Conservation (phyloP, 2,329 filamentous ascomycete genomes). For the Neophaeococcomyces aloes region DNA sequence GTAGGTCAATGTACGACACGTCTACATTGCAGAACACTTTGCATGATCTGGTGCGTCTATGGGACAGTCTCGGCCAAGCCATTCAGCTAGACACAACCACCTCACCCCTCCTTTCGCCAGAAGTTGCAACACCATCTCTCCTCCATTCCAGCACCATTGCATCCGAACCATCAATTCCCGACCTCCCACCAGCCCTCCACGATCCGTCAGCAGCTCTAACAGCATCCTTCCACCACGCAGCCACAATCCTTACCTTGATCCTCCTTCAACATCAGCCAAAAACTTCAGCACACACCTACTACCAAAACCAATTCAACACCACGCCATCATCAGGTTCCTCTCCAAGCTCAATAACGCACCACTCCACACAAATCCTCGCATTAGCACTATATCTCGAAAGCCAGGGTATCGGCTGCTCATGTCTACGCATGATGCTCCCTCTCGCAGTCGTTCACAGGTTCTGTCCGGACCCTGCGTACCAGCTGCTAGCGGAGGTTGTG, state of each 20-base stretch:
- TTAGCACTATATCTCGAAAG: background rate
- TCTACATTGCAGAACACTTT: background rate
- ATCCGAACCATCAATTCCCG: background rate
- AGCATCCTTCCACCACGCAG: background rate
- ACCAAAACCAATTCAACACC: too few relatives aligned
- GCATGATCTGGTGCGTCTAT: background rate
- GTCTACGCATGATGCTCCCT: slow-evolving; percentile 1
- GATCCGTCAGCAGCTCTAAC: background rate
- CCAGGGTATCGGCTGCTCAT: background rate
- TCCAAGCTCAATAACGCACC: background rate
- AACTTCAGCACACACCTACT: background rate
- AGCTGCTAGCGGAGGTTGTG: too few relatives aligned
- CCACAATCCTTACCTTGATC: background rate
- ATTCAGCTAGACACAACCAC: background rate
- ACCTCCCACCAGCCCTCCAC: background rate
- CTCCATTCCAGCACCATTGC: background rate
- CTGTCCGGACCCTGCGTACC: background rate
- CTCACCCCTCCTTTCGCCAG: background rate
- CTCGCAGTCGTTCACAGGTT: slow-evolving; percentile 1
- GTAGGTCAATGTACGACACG: background rate
- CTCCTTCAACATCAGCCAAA: background rate
- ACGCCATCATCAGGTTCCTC: background rate
- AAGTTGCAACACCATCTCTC: background rate
- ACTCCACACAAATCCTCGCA: background rate
- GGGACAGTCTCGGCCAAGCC: background rate